These are phyloP conservation scores for Penstemon newberryi DNA, from an alignment of 257 asterid species.

Conservation along the genomic window DNA sequence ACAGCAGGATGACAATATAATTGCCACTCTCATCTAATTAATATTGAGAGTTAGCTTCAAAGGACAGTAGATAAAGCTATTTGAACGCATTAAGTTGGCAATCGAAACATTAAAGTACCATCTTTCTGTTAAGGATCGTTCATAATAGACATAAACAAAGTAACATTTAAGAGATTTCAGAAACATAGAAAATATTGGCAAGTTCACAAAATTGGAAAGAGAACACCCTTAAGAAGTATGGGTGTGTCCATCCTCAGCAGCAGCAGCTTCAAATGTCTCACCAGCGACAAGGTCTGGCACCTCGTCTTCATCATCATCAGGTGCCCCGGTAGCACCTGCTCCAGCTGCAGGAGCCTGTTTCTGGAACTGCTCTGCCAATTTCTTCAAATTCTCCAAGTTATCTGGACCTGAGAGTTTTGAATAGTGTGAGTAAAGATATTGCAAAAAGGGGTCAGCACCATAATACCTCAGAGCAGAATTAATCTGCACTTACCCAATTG, in stretches of 20 bases:
- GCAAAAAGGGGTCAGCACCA: neutral
- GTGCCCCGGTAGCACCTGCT: conserved; percentile 32
- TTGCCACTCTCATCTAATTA: neutral
- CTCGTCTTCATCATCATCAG: conserved; percentile 60
- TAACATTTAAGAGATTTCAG: conserved; percentile 26
- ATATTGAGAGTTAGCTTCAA: neutral
- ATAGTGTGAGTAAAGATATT: neutral
- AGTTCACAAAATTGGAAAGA: conserved; percentile 39
- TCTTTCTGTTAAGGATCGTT: conserved; percentile 19
- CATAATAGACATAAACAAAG: conserved; percentile 22
- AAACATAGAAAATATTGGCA: conserved; percentile 31
- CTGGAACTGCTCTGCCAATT: conserved; percentile 74
- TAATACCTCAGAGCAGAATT: neutral
- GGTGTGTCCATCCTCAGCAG: conserved; percentile 56
- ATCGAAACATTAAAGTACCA: conserved; percentile 19
- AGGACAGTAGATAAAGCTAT: conserved; percentile 5
- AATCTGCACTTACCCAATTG: conserved; percentile 47
- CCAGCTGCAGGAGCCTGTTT: conserved; percentile 57
- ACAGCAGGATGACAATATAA: too few relatives aligned
- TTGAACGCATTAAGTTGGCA: conserved; percentile 25
- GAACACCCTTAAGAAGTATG: conserved; percentile 29
- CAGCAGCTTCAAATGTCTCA: conserved; percentile 70
- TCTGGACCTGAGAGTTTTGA: conserved; percentile 52
- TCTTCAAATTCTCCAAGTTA: conserved; percentile 69
- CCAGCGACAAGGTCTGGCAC: conserved; percentile 71